Evolutionary conservation across 2,329 filamentous ascomycete genomes (phyloP).

Genomic region (Aspergillus ochraceus): DNA sequence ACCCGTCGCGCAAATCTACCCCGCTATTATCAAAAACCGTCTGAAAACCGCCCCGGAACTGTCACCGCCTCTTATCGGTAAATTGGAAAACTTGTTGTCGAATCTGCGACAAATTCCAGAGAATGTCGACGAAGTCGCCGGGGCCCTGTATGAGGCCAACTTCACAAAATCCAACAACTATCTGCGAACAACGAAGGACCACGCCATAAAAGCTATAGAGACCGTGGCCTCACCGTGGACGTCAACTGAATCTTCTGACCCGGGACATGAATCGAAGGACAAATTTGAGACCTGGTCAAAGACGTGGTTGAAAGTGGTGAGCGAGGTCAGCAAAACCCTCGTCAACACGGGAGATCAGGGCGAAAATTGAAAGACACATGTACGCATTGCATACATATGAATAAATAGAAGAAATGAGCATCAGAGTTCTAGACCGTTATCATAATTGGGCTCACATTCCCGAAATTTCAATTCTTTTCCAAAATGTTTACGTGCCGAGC

Average conservation of each 20-base stretch:
- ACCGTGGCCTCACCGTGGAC: slow-evolving; percentile 71
- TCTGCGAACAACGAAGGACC: slow-evolving; percentile 31
- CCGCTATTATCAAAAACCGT: slow-evolving; percentile 43
- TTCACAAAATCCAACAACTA: slow-evolving; percentile 33
- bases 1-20: slow-evolving; percentile 44
- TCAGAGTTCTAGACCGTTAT: background rate
- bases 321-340: slow-evolving; percentile 39
- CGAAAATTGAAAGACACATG: background rate
- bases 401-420: background rate
- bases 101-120: slow-evolving; percentile 40
- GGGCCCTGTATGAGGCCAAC: slow-evolving; percentile 46
- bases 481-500: too few species aligned
- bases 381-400: slow-evolving; percentile 2
- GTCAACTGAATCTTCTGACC: slow-evolving; percentile 59
- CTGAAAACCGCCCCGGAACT: slow-evolving; percentile 34
- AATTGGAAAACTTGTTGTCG: slow-evolving; percentile 36
- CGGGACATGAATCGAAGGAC: slow-evolving; percentile 59
- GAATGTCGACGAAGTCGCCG: slow-evolving; percentile 47
- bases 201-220: slow-evolving; percentile 67
- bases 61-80: slow-evolving; percentile 21
- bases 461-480: background rate
- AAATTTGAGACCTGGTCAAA: slow-evolving; percentile 77
- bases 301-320: slow-evolving; percentile 52
- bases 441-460: background rate
- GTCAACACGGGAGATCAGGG: slow-evolving; percentile 7